Evolutionary conservation across 108 stramenopile species (phyloP).

Genomic region (Pseudonitzschia delicatissima): DNA sequence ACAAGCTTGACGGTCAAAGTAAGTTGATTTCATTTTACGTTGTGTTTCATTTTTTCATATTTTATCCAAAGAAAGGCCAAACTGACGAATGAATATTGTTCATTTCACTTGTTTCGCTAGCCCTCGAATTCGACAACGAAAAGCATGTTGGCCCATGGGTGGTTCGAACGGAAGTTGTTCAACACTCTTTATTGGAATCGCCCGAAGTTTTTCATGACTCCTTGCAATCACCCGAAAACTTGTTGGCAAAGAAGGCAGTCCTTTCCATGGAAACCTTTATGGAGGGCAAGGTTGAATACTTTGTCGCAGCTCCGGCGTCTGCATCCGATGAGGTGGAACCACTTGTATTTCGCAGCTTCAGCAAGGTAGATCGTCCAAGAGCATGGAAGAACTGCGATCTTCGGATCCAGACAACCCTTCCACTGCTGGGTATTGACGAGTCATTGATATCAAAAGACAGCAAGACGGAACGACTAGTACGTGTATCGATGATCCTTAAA

Average conservation of each 20-base stretch:
- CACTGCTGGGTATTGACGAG: slow-evolving; percentile 37
- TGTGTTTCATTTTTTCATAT: neutral
- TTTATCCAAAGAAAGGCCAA: neutral
- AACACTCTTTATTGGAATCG: neutral
- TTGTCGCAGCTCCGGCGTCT: slow-evolving; percentile 38
- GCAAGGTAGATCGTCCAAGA: slow-evolving; percentile 52
- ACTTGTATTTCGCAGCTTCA: slow-evolving; percentile 56
- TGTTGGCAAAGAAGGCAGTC: slow-evolving; percentile 54
- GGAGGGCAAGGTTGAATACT: slow-evolving; percentile 66
- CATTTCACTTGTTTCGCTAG: neutral
- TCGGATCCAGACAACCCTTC: slow-evolving; percentile 72
- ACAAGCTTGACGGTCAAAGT: slow-evolving; percentile 34
- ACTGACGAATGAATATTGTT: neutral
- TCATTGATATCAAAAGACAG: no score
- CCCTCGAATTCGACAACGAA: slow-evolving; percentile 37
- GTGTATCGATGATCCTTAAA: neutral
- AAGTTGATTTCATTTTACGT: slow-evolving; percentile 1
- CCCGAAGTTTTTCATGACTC: slow-evolving; percentile 5
- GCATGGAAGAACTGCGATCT: slow-evolving; percentile 80
- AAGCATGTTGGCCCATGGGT: slow-evolving; percentile 71
- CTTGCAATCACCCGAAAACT: slow-evolving; percentile 5
- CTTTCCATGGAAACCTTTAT: slow-evolving; percentile 67
- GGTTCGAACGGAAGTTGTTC: slow-evolving; percentile 37
- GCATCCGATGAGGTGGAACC: slow-evolving; percentile 20
- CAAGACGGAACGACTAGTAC: neutral